A percentile compares a stretch with the other conserved stretches of the same genome.
These are phyloP conservation scores for Pleurostoma richardsiae DNA, from an alignment of 2,329 filamentous ascomycete species.

Conservation along the genomic window DNA sequence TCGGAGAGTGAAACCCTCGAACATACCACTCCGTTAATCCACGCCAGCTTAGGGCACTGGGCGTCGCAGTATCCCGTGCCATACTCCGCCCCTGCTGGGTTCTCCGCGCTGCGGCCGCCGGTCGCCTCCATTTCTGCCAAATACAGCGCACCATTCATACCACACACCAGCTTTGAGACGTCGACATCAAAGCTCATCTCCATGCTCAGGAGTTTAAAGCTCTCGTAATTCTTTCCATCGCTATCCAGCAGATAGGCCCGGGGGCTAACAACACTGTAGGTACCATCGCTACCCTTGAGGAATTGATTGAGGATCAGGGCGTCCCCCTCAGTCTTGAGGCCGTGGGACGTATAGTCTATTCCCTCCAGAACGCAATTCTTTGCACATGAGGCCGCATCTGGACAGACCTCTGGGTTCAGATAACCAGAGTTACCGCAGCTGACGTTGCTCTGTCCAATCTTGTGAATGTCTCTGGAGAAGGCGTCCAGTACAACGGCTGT, in stretches of 20 bases:
- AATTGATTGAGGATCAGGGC: conserved; percentile 3
- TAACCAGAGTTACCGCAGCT: conserved; percentile 3
- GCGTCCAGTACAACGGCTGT: conserved; percentile 3
- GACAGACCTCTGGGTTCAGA: conserved; percentile 2
- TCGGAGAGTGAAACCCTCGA: too few species aligned
- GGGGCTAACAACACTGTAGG: conserved; percentile 15
- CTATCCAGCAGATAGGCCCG: conserved; percentile 52
- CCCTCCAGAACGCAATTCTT: conserved; percentile 4
- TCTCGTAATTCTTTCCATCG: conserved; percentile 49
- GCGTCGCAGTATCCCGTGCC: conserved; percentile 58
- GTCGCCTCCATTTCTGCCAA: conserved; percentile 58
- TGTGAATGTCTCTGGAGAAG: conserved; percentile 5
- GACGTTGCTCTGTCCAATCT: conserved; percentile 1
- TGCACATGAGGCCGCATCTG: not conserved
- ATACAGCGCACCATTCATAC: conserved; percentile 63
- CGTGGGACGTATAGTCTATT: conserved; percentile 3
- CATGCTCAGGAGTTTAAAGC: conserved; percentile 51
- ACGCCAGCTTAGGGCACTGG: conserved; percentile 41
- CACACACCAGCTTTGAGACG: conserved; percentile 58
- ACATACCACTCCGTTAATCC: conserved; percentile 37
- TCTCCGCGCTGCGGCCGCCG: conserved; percentile 48
- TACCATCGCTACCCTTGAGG: not conserved
- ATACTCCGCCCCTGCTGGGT: conserved; percentile 53
- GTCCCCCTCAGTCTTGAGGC: conserved; percentile 1
- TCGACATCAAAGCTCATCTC: conserved; percentile 65